These are phyloP conservation scores for Decorospora gaudefroyi DNA, from an alignment of 2,329 filamentous ascomycete species.

Conservation along the genomic window DNA sequence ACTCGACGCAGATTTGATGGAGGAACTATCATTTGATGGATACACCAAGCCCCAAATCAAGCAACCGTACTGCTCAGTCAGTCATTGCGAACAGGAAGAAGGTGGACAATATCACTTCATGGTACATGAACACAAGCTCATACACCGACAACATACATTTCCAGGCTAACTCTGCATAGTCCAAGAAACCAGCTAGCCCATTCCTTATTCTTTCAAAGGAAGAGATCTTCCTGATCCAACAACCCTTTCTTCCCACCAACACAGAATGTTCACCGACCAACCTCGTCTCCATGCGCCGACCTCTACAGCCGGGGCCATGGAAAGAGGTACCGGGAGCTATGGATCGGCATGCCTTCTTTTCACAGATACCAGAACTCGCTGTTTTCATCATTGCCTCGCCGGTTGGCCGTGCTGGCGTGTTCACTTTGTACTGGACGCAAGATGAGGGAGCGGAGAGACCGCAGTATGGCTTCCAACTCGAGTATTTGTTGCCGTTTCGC, in stretches of 20 bases:
- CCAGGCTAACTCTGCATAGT: background rate
- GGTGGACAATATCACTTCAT: too few relatives aligned
- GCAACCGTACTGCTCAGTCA: background rate
- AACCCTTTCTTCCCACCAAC: slow-evolving; percentile 25
- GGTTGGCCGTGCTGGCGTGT: slow-evolving; percentile 66
- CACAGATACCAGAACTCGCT: slow-evolving; percentile 70
- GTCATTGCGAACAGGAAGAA: background rate
- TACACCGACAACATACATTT: too few relatives aligned
- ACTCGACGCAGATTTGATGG: background rate
- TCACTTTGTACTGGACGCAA: slow-evolving; percentile 58
- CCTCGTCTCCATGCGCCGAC: slow-evolving; percentile 47
- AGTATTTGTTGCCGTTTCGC: slow-evolving; percentile 59
- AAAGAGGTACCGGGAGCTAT: slow-evolving; percentile 18
- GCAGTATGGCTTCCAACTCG: slow-evolving; percentile 57
- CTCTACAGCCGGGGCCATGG: slow-evolving; percentile 24
- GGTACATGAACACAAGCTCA: too few relatives aligned
- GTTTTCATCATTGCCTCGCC: slow-evolving; percentile 69
- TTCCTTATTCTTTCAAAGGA: slow-evolving; percentile 52
- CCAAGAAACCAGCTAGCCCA: slow-evolving; percentile 17
- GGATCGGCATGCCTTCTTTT: slow-evolving; percentile 64
- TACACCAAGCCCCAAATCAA: background rate
- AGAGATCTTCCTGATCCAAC: slow-evolving; percentile 53
- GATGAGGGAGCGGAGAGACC: slow-evolving; percentile 45
- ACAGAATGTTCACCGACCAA: slow-evolving; percentile 5
- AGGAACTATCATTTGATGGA: too few relatives aligned